phyloP scores from a whole-genome alignment of 306 rosid species.

The Herpetospermum pedunculosum region DNA sequence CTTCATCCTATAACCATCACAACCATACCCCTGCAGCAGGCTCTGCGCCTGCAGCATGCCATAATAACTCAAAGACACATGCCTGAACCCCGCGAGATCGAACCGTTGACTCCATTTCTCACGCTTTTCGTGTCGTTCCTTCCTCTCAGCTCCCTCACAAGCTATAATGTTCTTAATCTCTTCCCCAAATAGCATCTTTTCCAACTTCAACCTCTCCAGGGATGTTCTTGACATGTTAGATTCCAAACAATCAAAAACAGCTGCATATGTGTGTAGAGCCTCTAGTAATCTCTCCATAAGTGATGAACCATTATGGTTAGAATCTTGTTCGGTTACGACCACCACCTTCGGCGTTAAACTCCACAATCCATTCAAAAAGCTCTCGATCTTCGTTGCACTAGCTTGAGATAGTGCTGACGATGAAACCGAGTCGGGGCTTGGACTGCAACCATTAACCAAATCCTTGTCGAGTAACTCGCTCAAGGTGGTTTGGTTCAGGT shows the following conservation, averaged over 20 bases:
- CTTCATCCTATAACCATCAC: slow-evolving; percentile 71
- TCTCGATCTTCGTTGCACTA: slow-evolving; percentile 32
- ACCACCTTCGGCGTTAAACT: slow-evolving; percentile 65
- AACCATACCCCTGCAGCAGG: slow-evolving; percentile 57
- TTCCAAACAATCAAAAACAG: slow-evolving; percentile 81
- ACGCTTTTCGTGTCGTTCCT: slow-evolving; percentile 71
- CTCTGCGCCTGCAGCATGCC: slow-evolving; percentile 61
- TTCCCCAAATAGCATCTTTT: slow-evolving; percentile 83
- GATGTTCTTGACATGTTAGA: slow-evolving; percentile 66
- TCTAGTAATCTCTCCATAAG: slow-evolving; percentile 75
- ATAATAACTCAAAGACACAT: slow-evolving; percentile 47
- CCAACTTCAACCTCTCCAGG: slow-evolving; percentile 66
- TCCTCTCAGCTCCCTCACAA: slow-evolving; percentile 79
- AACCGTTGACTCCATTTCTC: slow-evolving; percentile 70
- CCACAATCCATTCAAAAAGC: slow-evolving; percentile 67
- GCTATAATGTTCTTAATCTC: slow-evolving; percentile 81
- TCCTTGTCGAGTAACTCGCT: slow-evolving; percentile 66
- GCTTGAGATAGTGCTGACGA: slow-evolving; percentile 40
- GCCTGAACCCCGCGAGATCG: slow-evolving; percentile 54
- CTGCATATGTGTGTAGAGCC: slow-evolving; percentile 72
- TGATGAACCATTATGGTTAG: slow-evolving; percentile 64
- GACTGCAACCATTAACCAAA: slow-evolving; percentile 42
- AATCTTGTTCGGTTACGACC: slow-evolving; percentile 77
- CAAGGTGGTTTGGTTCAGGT: slow-evolving; percentile 35
- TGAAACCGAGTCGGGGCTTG: slow-evolving; percentile 60